Evolutionary conservation across 1,139 yeast genomes (phyloP), one percentile per base, ranked within the genome.

Genomic region (Saccharomyces hybrid): DNA sequence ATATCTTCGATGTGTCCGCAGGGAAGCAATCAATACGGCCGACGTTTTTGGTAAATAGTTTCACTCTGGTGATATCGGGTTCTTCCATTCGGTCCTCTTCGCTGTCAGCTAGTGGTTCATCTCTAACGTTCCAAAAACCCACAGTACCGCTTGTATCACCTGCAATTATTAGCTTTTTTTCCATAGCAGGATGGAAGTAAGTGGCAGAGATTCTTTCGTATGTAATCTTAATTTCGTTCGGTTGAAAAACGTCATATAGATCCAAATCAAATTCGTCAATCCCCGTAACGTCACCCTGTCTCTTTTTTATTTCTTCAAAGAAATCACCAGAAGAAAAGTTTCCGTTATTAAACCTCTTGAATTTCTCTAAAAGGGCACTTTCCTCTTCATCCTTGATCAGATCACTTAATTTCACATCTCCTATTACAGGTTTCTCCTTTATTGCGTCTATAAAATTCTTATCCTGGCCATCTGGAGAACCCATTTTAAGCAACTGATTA

Each of bases 141-240:
- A 90, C 71, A 59, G 83, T 80, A 5, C 98, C 98, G 16, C 75
- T 73, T 23, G 90, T 88, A 70, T 93, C 98, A 50, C 97, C 98
- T 0, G 91, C 97, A 47, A 88, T 68, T 2, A 89, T 76, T 3
- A 93, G 67, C 59, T 87, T 76, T 60, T 83, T 82, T 0, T 76
- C 77, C 1, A 69, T 70, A 0, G 87, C 71, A 0, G 97, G 96
- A 68, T 91, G 97, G 67, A 88, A 85, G 48, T 77, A 76, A 53
- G 89, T 77, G 2, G 88, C 75, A 0, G 91, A 82, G 66, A 91
- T 83, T 57, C 99, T 75, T 54, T 85, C 85, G 42, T 81, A 81
- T 0, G 90, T 82, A 11, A 91, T 71, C 63, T 84, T 85, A 57
- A 89, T 78, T 55, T 86, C 88, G 60, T 83, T 78, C 0, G 95